A percentile compares a stretch with the other conserved stretches of the same genome.
phyloP scores from a whole-genome alignment of 2,329 filamentous ascomycete genomes.

The Phaeosphaeriaceae sp. region DNA sequence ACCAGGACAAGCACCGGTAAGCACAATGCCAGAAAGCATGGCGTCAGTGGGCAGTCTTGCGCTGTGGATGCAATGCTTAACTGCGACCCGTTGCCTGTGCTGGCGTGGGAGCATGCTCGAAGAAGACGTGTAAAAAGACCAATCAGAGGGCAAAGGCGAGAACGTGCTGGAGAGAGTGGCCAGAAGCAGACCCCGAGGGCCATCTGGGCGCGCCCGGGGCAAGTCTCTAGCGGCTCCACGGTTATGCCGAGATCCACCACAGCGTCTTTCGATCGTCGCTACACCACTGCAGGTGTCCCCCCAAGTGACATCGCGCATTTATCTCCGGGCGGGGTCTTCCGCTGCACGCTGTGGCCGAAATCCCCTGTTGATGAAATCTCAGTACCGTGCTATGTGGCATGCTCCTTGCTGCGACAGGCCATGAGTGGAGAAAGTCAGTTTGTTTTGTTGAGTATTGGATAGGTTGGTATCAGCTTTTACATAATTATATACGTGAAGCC shows the following conservation, averaged over 20 bases:
- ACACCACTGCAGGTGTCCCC: not conserved
- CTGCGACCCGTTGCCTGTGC: not conserved
- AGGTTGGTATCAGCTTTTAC: slow-evolving; percentile 19
- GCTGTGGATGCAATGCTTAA: not conserved
- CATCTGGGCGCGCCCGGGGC: slow-evolving; percentile 6
- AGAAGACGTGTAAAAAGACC: slow-evolving; percentile 14
- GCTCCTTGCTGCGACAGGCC: not conserved
- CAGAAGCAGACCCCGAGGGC: slow-evolving; percentile 8
- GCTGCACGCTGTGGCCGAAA: not conserved
- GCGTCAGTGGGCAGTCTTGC: not conserved
- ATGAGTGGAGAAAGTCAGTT: not conserved
- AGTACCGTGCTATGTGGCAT: not conserved
- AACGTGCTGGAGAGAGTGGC: slow-evolving; percentile 21
- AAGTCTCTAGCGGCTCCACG: not conserved
- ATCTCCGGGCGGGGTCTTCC: not conserved
- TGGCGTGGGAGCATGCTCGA: slow-evolving; percentile 2
- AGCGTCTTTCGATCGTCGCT: not conserved
- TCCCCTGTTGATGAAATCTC: not conserved
- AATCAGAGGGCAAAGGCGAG: slow-evolving; percentile 14
- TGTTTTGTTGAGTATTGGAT: not conserved
- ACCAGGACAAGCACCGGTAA: not conserved
- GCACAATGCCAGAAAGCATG: not conserved
- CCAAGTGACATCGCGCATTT: slow-evolving; percentile 7
- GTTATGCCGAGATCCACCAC: slow-evolving; percentile 6
- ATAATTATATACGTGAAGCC: slow-evolving; percentile 19